A percentile compares a stretch with the other conserved stretches of the same genome.
Conservation (phyloP, 2,329 filamentous ascomycete species). For the Paracoccidioides brasiliensis region DNA sequence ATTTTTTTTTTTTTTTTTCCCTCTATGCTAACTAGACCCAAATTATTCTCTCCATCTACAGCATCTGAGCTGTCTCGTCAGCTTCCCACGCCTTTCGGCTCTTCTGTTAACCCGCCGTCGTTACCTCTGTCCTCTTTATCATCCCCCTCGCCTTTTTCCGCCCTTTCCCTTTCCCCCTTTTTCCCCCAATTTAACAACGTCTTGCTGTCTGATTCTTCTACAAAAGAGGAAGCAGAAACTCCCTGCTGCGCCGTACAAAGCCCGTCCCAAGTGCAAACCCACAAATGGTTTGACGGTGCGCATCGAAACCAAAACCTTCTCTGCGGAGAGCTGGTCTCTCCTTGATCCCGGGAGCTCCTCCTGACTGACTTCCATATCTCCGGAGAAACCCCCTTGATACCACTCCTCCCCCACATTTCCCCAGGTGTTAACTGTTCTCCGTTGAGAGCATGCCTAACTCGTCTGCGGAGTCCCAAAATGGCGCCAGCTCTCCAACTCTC, state of each 20-base stretch:
- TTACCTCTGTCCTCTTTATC: background rate
- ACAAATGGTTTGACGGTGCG: constrained; percentile 2
- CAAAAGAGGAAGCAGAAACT: background rate
- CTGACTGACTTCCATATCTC: constrained; percentile 2
- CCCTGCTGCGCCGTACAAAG: background rate
- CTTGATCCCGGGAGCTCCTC: constrained; percentile 21
- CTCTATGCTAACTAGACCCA: background rate
- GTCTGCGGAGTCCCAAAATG: constrained; percentile 15
- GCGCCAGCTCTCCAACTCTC: constrained; percentile 19
- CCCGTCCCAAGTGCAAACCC: background rate
- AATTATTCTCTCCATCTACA: too few species aligned
- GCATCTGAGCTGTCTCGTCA: background rate
- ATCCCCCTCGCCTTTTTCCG: background rate
- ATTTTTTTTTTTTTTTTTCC: too few species aligned
- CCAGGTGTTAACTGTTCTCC: constrained; percentile 1
- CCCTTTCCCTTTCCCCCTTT: background rate
- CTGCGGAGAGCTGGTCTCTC: constrained; percentile 33
- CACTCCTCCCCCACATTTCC: background rate
- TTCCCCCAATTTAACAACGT: background rate
- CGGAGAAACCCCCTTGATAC: constrained; percentile 9
- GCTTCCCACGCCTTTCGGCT: background rate
- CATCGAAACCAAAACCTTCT: constrained; percentile 13
- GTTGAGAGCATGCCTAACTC: constrained; percentile 23
- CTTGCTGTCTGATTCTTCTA: background rate
- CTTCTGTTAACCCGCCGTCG: background rate